Base-by-base conservation (phyloP, 768 basidiomycete species). In the Panus rudis region DNA sequence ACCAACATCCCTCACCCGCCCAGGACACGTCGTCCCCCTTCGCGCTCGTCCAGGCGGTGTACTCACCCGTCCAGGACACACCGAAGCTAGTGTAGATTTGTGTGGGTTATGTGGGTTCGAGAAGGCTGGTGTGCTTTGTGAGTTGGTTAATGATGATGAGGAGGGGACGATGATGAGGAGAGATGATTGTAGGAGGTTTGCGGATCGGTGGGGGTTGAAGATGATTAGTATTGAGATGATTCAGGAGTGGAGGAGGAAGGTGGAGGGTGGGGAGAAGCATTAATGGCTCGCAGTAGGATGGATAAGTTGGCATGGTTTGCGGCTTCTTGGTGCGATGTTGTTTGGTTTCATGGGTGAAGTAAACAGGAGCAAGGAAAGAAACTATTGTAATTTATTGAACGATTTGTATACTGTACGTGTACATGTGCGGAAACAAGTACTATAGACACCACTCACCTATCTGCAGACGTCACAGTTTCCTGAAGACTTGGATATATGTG, bases 171-270 rank as follows among this genome's bases (percentile, higher is more conserved):
- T 99, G 96, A 89, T 92, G n/a, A 71, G 93, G 14, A 68, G 92
- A 26, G 93, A 98, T 56, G 93, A 92, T 54, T 94, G 93, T 58
- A 75, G 91, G 49, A 73, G 78, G 27, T 98, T 99, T 57, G 93
- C 96, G 10, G 80, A 90, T 63, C 68, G 73, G 19, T 92, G 86
- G 84, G 87, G 90, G 7, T 57, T 98, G 42, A 92, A 87, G 59
- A 89, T 96, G 81, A 90, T 99, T 57, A 93, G 86, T 46, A 85
- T 99, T 5, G 92, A 92, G 52, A 82, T 83, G 81, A 63, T 88
- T 28, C 78, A 65, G 7, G 72, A 78, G 56, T 64, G 63, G 50
- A 60, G 59, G 24, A 47, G 52, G 41, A 43, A 43, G 32, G 39
- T 34, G 16, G 53, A 51, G 41, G 37, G 30, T 12, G 21, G 16